Conservation (phyloP, 1,284 basidiomycete species). For the Lentinula novae-zelandiae region DNA sequence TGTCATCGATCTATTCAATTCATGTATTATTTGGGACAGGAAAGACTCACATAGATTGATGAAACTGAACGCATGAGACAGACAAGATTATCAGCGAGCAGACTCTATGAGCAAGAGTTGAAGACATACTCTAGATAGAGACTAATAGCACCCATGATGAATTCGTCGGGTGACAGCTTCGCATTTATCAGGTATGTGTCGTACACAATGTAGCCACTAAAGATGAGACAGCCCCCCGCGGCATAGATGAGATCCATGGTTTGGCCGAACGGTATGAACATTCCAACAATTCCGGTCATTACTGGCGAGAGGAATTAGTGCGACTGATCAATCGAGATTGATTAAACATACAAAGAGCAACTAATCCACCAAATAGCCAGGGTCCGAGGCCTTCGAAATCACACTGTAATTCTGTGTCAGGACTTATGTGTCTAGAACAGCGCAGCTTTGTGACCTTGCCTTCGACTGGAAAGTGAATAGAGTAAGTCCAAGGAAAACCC, state of each 20-base stretch:
- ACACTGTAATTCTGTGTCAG: conserved; percentile 44
- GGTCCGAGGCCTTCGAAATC: conserved; percentile 85
- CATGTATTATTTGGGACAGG: neutral
- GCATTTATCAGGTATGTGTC: conserved; percentile 85
- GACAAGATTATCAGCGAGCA: conserved; percentile 9
- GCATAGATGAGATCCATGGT: conserved; percentile 79
- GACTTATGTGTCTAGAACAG: neutral
- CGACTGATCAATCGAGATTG: neutral
- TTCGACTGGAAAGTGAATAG: conserved; percentile 85
- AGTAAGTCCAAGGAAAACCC: conserved; percentile 84
- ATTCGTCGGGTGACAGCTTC: conserved; percentile 82
- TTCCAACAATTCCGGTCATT: conserved; percentile 72
- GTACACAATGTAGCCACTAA: conserved; percentile 82
- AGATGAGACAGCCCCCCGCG: conserved; percentile 75
- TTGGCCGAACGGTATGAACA: conserved; percentile 77
- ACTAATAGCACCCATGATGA: conserved; percentile 80
- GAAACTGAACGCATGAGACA: conserved; percentile 38
- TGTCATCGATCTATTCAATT: conserved; percentile 1
- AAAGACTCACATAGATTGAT: conserved; percentile 67
- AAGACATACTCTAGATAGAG: conserved; percentile 80
- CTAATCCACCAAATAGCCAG: conserved; percentile 75
- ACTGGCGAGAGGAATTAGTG: conserved; percentile 35
- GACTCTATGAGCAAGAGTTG: neutral
- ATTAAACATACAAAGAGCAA: conserved; percentile 58
- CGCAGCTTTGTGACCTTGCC: conserved; percentile 30